phyloP scores from a whole-genome alignment of 768 basidiomycete species.

The Galerina marginata region DNA sequence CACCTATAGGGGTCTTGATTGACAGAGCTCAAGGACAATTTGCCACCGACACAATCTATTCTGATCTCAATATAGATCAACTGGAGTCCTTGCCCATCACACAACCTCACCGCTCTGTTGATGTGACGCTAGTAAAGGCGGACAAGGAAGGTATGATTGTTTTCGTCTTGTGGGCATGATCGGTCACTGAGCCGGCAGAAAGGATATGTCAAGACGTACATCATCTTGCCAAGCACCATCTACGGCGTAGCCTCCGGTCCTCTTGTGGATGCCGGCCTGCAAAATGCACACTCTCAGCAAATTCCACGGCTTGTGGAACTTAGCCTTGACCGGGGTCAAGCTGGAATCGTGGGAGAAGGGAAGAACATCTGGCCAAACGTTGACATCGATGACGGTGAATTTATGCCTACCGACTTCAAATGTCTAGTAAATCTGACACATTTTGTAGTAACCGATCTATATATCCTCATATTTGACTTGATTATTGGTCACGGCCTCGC shows the following conservation, averaged over 20 bases:
- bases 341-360: constrained; percentile 57
- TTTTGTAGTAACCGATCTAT: constrained; percentile 49
- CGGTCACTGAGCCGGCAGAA: neutral
- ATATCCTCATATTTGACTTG: constrained; percentile 47
- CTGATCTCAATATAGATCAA: constrained; percentile 50
- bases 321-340: constrained; percentile 47
- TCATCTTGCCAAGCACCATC: constrained; percentile 58
- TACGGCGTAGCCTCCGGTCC: constrained; percentile 52
- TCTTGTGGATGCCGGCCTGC: constrained; percentile 55
- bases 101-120: constrained; percentile 55
- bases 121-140: constrained; percentile 51
- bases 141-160: constrained; percentile 46
- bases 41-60: constrained; percentile 46
- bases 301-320: constrained; percentile 50
- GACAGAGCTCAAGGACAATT: constrained; percentile 50
- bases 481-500: constrained; percentile 22
- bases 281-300: constrained; percentile 55
- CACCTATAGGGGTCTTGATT: constrained; percentile 39
- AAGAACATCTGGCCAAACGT: constrained; percentile 61
- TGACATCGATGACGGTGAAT: constrained; percentile 55
- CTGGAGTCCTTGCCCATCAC: constrained; percentile 50
- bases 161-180: neutral
- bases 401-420: neutral
- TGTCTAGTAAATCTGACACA: neutral
- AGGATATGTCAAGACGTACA: constrained; percentile 58